Conservation (phyloP, 2,329 filamentous ascomycete genomes). For the Zalaria sp. region DNA sequence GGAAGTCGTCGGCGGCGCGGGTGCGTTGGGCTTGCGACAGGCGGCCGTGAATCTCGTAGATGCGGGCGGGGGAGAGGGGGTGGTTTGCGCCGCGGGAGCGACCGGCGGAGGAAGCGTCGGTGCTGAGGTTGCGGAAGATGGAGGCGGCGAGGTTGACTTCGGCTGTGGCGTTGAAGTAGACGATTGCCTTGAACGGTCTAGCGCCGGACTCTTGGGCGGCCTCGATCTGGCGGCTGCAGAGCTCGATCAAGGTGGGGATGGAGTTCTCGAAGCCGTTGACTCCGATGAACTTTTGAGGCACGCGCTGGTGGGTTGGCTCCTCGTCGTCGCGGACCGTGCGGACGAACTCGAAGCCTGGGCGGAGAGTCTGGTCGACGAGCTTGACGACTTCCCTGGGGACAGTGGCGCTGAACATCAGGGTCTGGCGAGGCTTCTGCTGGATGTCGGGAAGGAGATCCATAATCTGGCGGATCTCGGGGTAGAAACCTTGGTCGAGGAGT, state of each 20-base stretch:
- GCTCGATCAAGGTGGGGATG: constrained; percentile 63
- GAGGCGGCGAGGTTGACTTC: constrained; percentile 52
- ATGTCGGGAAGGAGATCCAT: constrained; percentile 45
- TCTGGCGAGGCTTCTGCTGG: constrained; percentile 58
- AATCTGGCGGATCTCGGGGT: constrained; percentile 33
- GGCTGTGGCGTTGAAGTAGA: constrained; percentile 74
- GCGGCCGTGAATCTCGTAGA: constrained; percentile 63
- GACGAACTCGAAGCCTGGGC: constrained; percentile 73
- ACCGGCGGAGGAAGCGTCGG: constrained; percentile 13
- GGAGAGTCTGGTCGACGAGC: constrained; percentile 66
- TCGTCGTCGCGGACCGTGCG: constrained; percentile 79
- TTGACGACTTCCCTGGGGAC: constrained; percentile 71
- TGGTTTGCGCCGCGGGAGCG: constrained; percentile 9
- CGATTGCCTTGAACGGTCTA: constrained; percentile 82
- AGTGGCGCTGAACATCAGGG: constrained; percentile 89
- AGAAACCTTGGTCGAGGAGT: constrained; percentile 46
- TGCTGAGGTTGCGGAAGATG: constrained; percentile 21
- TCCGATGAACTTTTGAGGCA: constrained; percentile 65
- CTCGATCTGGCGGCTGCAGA: constrained; percentile 48
- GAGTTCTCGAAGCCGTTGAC: constrained; percentile 60
- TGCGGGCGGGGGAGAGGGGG: constrained; percentile 20
- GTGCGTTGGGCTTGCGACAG: constrained; percentile 60
- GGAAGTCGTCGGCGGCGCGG: constrained; percentile 57
- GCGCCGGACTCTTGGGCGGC: constrained; percentile 20
- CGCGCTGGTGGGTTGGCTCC: constrained; percentile 65